Conservation (phyloP, 139 green algal species). For the Chlamydomonas sp. region DNA sequence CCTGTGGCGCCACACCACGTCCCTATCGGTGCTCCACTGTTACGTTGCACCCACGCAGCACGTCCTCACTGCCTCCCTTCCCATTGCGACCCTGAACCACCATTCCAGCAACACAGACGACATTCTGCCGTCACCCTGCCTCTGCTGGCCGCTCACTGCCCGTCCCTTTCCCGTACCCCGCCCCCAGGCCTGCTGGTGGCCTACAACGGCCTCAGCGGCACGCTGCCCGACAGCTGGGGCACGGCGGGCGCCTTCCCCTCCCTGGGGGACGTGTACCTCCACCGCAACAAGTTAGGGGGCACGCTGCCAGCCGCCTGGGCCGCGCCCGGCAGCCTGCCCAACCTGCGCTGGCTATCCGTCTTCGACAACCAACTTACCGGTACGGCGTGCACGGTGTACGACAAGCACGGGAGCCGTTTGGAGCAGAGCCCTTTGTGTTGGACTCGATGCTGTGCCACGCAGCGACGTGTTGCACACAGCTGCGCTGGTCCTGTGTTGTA, state of each 20-base stretch:
- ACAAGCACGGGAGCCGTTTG: too few species aligned
- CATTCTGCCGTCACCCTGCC: background rate
- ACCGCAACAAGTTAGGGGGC: slow-evolving; percentile 43
- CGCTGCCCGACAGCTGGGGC: slow-evolving; percentile 40
- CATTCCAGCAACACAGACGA: background rate
- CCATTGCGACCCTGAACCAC: too few species aligned
- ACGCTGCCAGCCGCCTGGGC: slow-evolving; percentile 15
- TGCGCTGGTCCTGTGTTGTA: too few species aligned
- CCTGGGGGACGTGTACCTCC: slow-evolving; percentile 33
- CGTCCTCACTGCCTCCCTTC: too few species aligned
- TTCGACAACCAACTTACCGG: slow-evolving; percentile 42
- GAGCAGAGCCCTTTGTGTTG: too few species aligned
- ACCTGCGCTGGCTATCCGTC: slow-evolving; percentile 40
- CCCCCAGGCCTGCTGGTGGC: slow-evolving; percentile 31
- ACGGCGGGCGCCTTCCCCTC: slow-evolving; percentile 4
- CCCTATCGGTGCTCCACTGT: too few species aligned
- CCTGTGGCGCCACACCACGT: too few species aligned
- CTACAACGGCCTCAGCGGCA: slow-evolving; percentile 39
- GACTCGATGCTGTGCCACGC: too few species aligned
- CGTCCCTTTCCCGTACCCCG: background rate
- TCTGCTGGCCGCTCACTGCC: background rate
- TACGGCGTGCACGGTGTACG: background rate
- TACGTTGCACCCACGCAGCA: too few species aligned
- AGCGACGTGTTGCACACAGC: too few species aligned
- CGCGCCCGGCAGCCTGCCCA: background rate